Evolutionary conservation across 345 rosid species (phyloP), one percentile per base, ranked within the genome.

Genomic region (Microcos paniculata): DNA sequence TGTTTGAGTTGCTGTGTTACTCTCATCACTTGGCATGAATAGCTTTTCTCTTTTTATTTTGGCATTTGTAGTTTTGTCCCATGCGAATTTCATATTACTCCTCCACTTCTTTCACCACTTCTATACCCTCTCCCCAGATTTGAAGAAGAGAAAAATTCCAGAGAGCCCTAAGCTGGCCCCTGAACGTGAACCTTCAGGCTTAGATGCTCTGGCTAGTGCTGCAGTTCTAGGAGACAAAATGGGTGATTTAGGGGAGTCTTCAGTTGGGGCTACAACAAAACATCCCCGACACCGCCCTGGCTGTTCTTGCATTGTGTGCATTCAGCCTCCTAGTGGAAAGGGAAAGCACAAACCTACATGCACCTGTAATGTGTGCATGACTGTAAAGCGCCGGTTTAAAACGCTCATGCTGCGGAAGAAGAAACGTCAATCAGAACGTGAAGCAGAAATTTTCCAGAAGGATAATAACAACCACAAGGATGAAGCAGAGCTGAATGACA

Each of bases 261-360:
- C 90, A 68, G 79, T 82, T 58, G 94, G 92, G 56, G 91, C 91
- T 16, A 96, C 98, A 6, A 96, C 99, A 31, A 94, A 85, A 80
- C 99, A 96, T 85, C 99, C 99, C 12, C 85, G 99, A 74, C 99
- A 96, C 81, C 81, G 97, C 15, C 88, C 92, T 43, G 99, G 99
- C 53, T 96, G 98, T 85, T 65, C 90, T 63, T 96, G 99, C 87
- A 96, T 96, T 13, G 97, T 94, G 11, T 96, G 99, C 86, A 96
- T 94, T 83, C 99, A 96, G 78, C 98, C 98, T 18, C 99, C 99
- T 38, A 94, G 99, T 62, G 99, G 99, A 62, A 92, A 89, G 85
- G 95, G 94, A 23, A 94, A 89, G 84, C 98, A 96, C 83, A 91
- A 90, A 56, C 81, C 97, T 0, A 81, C 82, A 10, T 96, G 97